phyloP scores from a whole-genome alignment of 2,329 filamentous ascomycete species.

The Verticillium albo-atrum region DNA sequence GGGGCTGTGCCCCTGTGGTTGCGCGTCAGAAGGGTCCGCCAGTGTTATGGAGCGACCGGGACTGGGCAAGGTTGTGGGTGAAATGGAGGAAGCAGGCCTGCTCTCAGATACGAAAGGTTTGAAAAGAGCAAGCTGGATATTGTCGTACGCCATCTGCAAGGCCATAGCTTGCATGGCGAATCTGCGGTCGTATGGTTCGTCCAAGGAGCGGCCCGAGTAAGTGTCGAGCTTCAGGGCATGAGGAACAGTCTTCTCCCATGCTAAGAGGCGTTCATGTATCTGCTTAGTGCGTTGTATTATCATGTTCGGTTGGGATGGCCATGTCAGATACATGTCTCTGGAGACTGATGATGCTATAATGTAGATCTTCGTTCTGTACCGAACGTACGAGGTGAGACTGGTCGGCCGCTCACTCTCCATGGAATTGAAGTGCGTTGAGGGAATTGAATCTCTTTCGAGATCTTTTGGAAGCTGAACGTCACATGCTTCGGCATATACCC shows the following conservation, averaged over 20 bases:
- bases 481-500: background rate
- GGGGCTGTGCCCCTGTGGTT: background rate
- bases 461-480: background rate
- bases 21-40: too few species aligned
- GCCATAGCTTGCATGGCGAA: conserved; percentile 1
- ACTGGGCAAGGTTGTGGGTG: background rate
- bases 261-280: background rate
- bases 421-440: background rate
- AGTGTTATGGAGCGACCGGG: too few species aligned
- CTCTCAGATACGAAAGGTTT: background rate
- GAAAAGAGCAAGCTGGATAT: background rate
- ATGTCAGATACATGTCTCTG: too few species aligned
- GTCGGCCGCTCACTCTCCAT: background rate
- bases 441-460: background rate
- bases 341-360: too few species aligned
- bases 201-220: background rate
- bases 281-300: background rate
- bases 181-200: background rate
- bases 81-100: background rate
- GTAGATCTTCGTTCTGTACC: too few species aligned
- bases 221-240: background rate
- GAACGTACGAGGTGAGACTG: too few species aligned
- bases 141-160: background rate
- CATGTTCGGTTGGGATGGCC: background rate
- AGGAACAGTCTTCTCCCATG: background rate